Evolutionary conservation across 2,329 filamentous ascomycete species (phyloP), one percentile per base, ranked within the genome.

Genomic region (Colletotrichum plurivorum): DNA sequence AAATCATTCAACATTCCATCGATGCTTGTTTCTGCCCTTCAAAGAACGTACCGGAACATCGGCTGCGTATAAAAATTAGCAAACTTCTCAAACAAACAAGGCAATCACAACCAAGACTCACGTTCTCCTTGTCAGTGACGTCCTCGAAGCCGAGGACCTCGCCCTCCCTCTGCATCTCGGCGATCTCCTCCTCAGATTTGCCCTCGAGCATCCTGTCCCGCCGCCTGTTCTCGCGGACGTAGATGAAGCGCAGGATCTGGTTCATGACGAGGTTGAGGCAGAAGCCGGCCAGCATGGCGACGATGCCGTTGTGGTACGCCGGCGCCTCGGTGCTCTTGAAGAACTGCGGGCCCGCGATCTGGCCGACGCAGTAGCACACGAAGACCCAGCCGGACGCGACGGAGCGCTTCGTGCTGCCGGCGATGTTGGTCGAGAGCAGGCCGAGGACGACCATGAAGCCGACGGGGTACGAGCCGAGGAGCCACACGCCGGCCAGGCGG

Each of bases 111-210:
- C 6, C 0, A n/a, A 7, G 20, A 67, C 65, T 66, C 18, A 66
- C 66, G 15, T 81, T 81, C 16, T 77, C 48, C 60, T 72, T 76
- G 58, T 83, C 81, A 9, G 80, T 82, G 53, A 81, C 74, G 56
- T 83, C 80, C 53, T 82, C 79, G 49, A 82, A 79, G 0, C 79
- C 80, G 18, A 60, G 51, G 3, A 60, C 62, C 22, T 69, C 66
- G 7, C 66, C 66, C 51, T 69, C 66, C 7, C 62, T 18, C 8
- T 60, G 62, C 66, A 66, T 69, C 12, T 60, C 66, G n/a, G 62
- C 62, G n/a, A 66, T 60, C 36, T 69, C 62, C 18, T 60, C 62
- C 12, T 60, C 62, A 1, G 62, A 69, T 36, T 66, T 69, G 20
- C 62, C 66, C 25, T 66, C 66, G 0, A 69, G 66, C 54, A 69